Percentiles rank a stretch among this genome's conserved stretches.
These are phyloP conservation scores for Penicillium lagena DNA, from an alignment of 495 filamentous ascomycete genomes.

Conservation along the genomic window DNA sequence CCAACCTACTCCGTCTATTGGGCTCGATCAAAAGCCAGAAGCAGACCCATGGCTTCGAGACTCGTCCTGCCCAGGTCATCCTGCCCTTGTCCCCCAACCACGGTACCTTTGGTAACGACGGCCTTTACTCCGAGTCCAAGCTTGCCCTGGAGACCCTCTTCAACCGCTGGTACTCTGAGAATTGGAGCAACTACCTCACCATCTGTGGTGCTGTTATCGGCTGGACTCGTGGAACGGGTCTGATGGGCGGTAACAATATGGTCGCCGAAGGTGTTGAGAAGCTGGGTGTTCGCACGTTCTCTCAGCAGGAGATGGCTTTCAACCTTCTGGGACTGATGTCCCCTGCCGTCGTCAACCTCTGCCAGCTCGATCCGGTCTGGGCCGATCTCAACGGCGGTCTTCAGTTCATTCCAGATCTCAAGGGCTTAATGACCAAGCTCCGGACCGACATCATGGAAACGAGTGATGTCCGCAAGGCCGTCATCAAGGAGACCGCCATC, in stretches of 20 bases:
- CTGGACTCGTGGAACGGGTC: slow-evolving; percentile 96
- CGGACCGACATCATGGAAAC: slow-evolving; percentile 90
- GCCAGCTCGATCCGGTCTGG: slow-evolving; percentile 91
- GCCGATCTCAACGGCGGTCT: slow-evolving; percentile 96
- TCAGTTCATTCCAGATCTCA: slow-evolving; percentile 96
- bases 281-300: slow-evolving; percentile 96
- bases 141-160: slow-evolving; percentile 94
- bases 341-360: slow-evolving; percentile 87
- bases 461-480: slow-evolving; percentile 85
- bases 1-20: slow-evolving; percentile 86
- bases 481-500: slow-evolving; percentile 91
- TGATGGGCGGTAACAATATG: slow-evolving; percentile 98
- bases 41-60: slow-evolving; percentile 78
- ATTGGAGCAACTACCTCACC: slow-evolving; percentile 95
- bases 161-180: slow-evolving; percentile 97
- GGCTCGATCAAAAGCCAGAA: slow-evolving; percentile 90
- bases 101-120: slow-evolving; percentile 96
- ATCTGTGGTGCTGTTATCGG: slow-evolving; percentile 98
- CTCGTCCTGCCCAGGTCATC: slow-evolving; percentile 92
- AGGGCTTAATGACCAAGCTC: slow-evolving; percentile 82
- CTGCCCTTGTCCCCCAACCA: slow-evolving; percentile 96
- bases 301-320: slow-evolving; percentile 99
- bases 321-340: slow-evolving; percentile 97
- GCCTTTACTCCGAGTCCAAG: slow-evolving; percentile 97
- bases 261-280: slow-evolving; percentile 95